Evolutionary conservation across 352 stramenopile genomes (phyloP), one percentile per base, ranked within the genome.

Genomic region (Globisporangium camurandrum): DNA sequence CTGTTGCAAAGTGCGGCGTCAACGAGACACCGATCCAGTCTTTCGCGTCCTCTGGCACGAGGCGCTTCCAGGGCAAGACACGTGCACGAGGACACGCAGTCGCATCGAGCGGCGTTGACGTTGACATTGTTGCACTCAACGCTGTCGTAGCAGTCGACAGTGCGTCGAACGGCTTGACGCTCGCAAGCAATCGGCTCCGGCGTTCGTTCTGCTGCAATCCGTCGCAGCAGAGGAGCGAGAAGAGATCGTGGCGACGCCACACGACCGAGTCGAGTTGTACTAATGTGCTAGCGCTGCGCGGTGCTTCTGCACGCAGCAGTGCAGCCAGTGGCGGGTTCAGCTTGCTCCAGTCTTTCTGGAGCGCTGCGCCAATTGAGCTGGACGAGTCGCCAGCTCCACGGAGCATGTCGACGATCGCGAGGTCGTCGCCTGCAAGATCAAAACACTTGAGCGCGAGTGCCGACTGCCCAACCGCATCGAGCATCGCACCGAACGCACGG

Each of bases 401-500:
- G 0, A 74, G 49, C 56, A 89, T 64, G 3, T 69, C 66, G 11
- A 89, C 26, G 2, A 93, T 66, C 14, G 68, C 70, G 3, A 80
- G 28, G 31, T 93, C 79, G 36, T 90, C 75, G 26, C 82, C 79
- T 24, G 76, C 81, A 1, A 88, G 24, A 51, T 91, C 82, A 23
- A 88, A 61, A 36, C 75, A 91, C 31, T 74, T 72, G 19, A 81
- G 42, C 2, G 76, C 73, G 46, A 82, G 62, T 22, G 80, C 61
- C 0, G 59, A 56, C 36, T 91, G 74, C 1, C 79, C 77, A 39
- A 89, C 43, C 11, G 49, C 64, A 22, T 72, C 62, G 17, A 93
- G 67, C 16, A 82, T 64, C 12, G 19, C 19, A 0, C 57, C 76
- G 14, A 93, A 57, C 8, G 63, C 51, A n/a, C 49, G 62, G 44